These are phyloP conservation scores for Trichoderma breve DNA, from an alignment of 2,329 filamentous ascomycete species.

Conservation along the genomic window DNA sequence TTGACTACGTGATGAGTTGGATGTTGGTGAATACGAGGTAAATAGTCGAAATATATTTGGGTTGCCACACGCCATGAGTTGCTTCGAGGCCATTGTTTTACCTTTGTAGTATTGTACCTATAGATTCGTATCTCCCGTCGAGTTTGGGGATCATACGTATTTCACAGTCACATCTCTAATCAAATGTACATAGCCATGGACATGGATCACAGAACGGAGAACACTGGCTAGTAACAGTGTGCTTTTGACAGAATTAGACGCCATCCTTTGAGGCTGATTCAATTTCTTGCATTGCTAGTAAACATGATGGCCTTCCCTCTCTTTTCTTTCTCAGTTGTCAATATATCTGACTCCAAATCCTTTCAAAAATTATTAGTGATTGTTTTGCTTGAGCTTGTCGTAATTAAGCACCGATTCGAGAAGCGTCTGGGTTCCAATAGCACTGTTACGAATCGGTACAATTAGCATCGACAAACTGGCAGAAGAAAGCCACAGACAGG, in stretches of 20 bases:
- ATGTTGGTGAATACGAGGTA: neutral
- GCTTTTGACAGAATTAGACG: neutral
- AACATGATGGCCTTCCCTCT: neutral
- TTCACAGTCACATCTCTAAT: neutral
- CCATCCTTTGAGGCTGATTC: neutral
- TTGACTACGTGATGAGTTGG: neutral
- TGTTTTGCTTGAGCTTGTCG: constrained; percentile 20
- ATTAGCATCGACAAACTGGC: too few relatives aligned
- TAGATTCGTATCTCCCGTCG: neutral
- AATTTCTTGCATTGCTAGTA: neutral
- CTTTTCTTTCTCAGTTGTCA: neutral
- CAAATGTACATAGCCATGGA: neutral
- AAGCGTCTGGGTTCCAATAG: constrained; percentile 31
- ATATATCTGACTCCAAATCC: neutral
- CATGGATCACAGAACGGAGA: neutral
- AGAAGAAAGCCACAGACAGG: too few relatives aligned
- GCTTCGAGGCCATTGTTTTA: neutral
- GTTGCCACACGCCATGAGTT: neutral
- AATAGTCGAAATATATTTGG: neutral
- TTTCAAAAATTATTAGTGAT: neutral
- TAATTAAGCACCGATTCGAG: constrained; percentile 28
- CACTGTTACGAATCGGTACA: constrained; percentile 18
- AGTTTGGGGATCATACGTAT: neutral
- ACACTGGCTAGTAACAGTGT: neutral
- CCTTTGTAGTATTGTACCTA: rapidly evolving